These are phyloP conservation scores for Nakazawaea populi DNA, from an alignment of 805 yeast genomes.

Conservation along the genomic window DNA sequence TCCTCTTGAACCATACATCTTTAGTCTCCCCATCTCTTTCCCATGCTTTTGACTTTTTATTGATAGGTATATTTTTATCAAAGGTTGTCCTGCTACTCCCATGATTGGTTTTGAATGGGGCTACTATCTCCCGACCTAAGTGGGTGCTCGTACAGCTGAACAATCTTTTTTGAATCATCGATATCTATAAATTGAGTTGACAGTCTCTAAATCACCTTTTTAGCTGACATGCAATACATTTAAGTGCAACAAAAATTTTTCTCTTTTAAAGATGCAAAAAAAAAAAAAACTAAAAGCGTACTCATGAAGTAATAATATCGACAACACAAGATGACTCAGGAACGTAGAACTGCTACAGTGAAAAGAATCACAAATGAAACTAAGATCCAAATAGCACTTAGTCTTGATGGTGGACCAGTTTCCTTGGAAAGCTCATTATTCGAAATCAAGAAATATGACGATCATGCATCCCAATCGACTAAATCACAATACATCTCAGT, in stretches of 20 bases:
- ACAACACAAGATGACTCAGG: constrained; percentile 2
- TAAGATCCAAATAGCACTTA: constrained; percentile 77
- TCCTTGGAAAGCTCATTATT: constrained; percentile 57
- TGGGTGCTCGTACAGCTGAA: not conserved
- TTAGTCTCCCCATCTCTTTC: constrained; percentile 54
- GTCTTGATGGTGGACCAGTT: constrained; percentile 81
- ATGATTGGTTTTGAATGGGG: constrained; percentile 20
- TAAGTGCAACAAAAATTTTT: not conserved
- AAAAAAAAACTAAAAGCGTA: not conserved
- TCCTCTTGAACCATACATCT: constrained; percentile 54
- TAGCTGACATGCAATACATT: too few relatives aligned
- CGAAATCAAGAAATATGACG: constrained; percentile 25
- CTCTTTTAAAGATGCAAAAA: not conserved
- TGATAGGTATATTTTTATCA: constrained; percentile 38
- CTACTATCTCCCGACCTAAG: constrained; percentile 16
- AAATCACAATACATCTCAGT: constrained; percentile 69
- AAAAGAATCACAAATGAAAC: constrained; percentile 87
- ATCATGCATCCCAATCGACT: constrained; percentile 67
- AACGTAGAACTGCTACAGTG: constrained; percentile 8
- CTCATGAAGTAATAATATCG: too few relatives aligned
- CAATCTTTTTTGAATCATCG: not conserved
- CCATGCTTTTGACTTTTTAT: constrained; percentile 54
- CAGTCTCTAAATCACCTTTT: too few relatives aligned
- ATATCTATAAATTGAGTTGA: not conserved
- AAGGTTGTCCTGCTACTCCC: constrained; percentile 18